A percentile compares a stretch with the other conserved stretches of the same genome.
phyloP scores from a whole-genome alignment of 768 basidiomycete species.

The Mycena latifolia region DNA sequence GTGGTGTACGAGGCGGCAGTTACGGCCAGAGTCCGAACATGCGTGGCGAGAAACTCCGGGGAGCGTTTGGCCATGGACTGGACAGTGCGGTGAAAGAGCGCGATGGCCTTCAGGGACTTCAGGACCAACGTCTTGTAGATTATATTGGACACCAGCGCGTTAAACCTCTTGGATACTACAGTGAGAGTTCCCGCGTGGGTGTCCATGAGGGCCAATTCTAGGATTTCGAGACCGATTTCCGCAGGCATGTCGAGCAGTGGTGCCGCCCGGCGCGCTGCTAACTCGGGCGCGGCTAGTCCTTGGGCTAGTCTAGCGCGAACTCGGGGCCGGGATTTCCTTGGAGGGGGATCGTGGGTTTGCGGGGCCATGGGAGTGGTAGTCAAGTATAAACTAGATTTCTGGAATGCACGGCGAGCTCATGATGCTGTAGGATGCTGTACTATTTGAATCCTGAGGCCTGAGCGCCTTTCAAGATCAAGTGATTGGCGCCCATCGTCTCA shows the following conservation, averaged over 20 bases:
- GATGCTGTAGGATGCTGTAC: no score
- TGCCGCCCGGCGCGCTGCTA: neutral
- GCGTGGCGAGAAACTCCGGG: constrained; percentile 13
- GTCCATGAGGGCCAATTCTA: constrained; percentile 31
- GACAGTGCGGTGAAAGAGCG: constrained; percentile 35
- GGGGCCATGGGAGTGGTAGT: neutral
- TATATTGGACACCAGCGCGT: constrained; percentile 30
- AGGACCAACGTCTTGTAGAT: constrained; percentile 38
- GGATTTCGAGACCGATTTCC: constrained; percentile 35
- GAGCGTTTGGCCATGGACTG: constrained; percentile 7
- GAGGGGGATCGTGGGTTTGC: neutral
- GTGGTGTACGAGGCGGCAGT: constrained; percentile 14
- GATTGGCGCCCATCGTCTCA: neutral
- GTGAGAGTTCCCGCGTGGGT: constrained; percentile 22
- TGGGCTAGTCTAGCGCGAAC: no score
- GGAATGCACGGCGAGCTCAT: constrained; percentile 1
- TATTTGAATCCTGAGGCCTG: no score
- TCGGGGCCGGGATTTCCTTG: constrained; percentile 7
- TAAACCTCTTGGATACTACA: constrained; percentile 31
- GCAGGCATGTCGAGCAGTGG: constrained; percentile 29
- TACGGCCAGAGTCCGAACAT: constrained; percentile 22
- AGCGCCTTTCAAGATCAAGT: no score
- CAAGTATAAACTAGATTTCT: neutral
- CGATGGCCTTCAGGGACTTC: constrained; percentile 16
- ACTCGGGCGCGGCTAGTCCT: neutral